A percentile compares a stretch with the other conserved stretches of the same genome.
These are phyloP conservation scores for Neofusicoccum sp. DNA, from an alignment of 2,329 filamentous ascomycete genomes.

Conservation along the genomic window DNA sequence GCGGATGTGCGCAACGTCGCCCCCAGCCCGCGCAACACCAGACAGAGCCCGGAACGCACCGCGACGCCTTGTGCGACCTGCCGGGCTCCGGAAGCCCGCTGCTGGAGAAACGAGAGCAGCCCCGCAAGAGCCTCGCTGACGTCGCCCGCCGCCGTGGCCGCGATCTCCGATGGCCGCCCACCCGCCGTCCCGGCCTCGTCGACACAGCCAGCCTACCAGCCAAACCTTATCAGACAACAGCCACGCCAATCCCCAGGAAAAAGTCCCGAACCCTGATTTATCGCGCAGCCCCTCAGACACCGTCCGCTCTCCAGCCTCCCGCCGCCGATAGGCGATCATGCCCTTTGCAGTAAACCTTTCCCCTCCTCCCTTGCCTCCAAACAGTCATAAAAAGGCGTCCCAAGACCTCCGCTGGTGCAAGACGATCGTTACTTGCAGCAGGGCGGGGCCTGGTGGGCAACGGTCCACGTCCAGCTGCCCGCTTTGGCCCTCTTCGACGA, in stretches of 20 bases:
- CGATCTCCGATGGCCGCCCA: not conserved
- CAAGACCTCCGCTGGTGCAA: not conserved
- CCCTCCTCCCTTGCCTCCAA: not conserved
- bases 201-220: no score
- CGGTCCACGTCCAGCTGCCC: not conserved
- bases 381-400: not conserved
- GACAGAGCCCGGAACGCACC: no score
- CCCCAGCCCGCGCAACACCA: no score
- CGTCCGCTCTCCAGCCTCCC: not conserved
- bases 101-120: no score
- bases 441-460: not conserved
- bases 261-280: not conserved
- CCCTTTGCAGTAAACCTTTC: constrained; percentile 14
- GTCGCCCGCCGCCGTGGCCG: no score
- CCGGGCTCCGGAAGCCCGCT: no score
- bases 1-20: no score
- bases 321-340: constrained; percentile 15
- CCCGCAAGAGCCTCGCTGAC: no score
- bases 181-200: not conserved
- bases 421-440: not conserved
- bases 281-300: not conserved
- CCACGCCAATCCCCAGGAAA: not conserved
- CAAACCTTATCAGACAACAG: constrained; percentile 1
- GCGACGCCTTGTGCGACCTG: no score
- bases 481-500: not conserved